Percentiles rank a stretch among this genome's conserved stretches.
Conservation (phyloP, 495 filamentous ascomycete genomes). For the Aspergillus diversus region DNA sequence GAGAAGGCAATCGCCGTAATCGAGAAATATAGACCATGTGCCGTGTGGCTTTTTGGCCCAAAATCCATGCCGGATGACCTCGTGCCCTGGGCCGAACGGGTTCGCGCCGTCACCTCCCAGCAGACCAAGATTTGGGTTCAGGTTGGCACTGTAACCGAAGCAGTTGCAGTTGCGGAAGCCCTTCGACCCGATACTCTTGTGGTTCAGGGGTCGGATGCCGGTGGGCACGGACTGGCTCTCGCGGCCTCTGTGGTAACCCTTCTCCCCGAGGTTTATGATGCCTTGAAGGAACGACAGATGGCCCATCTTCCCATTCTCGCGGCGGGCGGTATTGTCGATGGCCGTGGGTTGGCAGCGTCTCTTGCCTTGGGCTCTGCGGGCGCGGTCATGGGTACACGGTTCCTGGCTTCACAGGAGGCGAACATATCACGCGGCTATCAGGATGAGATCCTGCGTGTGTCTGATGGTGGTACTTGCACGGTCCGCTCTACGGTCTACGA, state of each 20-base stretch:
- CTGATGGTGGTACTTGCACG: constrained; percentile 67
- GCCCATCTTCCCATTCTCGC: constrained; percentile 58
- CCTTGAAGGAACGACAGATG: constrained; percentile 39
- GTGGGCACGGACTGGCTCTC: constrained; percentile 67
- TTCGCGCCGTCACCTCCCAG: constrained; percentile 33
- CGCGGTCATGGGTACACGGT: constrained; percentile 70
- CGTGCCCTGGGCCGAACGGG: constrained; percentile 5
- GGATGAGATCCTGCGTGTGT: constrained; percentile 57
- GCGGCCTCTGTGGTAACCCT: constrained; percentile 60
- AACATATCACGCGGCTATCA: constrained; percentile 59
- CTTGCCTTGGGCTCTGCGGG: constrained; percentile 66
- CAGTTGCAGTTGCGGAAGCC: constrained; percentile 44
- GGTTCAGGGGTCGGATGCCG: constrained; percentile 72
- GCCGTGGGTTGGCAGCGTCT: constrained; percentile 61
- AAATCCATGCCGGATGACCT: constrained; percentile 28
- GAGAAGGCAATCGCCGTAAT: constrained; percentile 39
- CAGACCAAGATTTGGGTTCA: constrained; percentile 69
- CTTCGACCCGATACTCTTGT: constrained; percentile 65
- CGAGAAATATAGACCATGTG: constrained; percentile 54
- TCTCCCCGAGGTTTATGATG: constrained; percentile 59
- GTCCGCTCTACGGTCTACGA: constrained; percentile 70
- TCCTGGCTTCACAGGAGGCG: constrained; percentile 64
- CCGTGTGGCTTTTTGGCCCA: constrained; percentile 68
- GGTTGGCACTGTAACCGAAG: constrained; percentile 64
- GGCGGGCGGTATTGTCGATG: constrained; percentile 71